These are phyloP conservation scores for Ceratobasidium sp. DNA, from an alignment of 1,284 basidiomycete species.

Conservation along the genomic window DNA sequence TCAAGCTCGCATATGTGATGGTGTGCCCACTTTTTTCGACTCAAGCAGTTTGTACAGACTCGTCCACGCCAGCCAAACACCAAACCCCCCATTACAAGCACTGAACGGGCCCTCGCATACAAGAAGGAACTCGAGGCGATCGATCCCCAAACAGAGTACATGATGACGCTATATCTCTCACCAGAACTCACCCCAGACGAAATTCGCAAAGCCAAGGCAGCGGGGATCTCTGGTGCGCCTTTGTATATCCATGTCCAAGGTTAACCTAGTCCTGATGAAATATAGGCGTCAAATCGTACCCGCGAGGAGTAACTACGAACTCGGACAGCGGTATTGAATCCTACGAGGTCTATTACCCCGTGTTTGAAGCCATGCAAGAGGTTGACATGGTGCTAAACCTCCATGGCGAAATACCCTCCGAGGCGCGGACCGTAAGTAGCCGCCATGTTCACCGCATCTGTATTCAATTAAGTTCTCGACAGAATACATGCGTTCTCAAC, in stretches of 20 bases:
- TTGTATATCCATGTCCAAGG: constrained; percentile 29
- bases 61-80: constrained; percentile 81
- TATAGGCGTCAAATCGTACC: constrained; percentile 94
- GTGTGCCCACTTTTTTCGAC: constrained; percentile 56
- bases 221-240: constrained; percentile 75
- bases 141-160: constrained; percentile 80
- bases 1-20: constrained; percentile 96
- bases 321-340: constrained; percentile 96
- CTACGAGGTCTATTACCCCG: constrained; percentile 92
- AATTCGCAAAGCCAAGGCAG: constrained; percentile 82
- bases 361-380: constrained; percentile 95
- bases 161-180: constrained; percentile 96
- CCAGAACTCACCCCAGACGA: constrained; percentile 90
- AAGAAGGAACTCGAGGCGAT: constrained; percentile 75
- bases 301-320: constrained; percentile 97
- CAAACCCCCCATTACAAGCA: constrained; percentile 87
- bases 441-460: not conserved
- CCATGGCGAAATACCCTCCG: constrained; percentile 97
- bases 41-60: constrained; percentile 34
- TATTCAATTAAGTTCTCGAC: constrained; percentile 34
- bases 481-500: constrained; percentile 94
- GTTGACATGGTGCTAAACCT: constrained; percentile 94
- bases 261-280: constrained; percentile 43
- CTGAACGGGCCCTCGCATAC: constrained; percentile 84
- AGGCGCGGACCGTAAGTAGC: constrained; percentile 69